Percentiles rank a stretch among this genome's conserved stretches.
Conservation (phyloP, 345 rosid species). For the Acer saccharum region DNA sequence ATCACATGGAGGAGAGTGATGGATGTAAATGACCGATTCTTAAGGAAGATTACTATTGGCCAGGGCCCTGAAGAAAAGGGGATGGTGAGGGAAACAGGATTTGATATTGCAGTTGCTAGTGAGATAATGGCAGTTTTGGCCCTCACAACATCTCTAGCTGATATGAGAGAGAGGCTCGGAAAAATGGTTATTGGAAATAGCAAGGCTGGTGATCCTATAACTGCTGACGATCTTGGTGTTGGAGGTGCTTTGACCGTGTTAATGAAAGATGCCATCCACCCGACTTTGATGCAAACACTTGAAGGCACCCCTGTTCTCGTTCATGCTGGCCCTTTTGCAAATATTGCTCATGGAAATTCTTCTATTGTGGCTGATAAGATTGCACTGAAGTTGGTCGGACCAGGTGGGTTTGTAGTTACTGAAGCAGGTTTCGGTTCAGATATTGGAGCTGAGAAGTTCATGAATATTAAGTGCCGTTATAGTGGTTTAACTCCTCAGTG, state of each 20-base stretch:
- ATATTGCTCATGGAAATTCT: conserved; percentile 98
- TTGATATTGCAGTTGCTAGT: conserved; percentile 97
- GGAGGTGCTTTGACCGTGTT: conserved; percentile 97
- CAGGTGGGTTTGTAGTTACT: conserved; percentile 95
- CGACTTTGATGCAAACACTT: conserved; percentile 97
- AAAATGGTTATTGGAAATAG: conserved; percentile 97
- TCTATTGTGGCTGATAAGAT: conserved; percentile 97
- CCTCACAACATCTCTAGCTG: conserved; percentile 87
- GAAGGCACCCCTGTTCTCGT: conserved; percentile 99
- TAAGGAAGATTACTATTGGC: conserved; percentile 87
- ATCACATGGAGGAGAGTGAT: conserved; percentile 99
- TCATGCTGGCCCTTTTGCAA: conserved; percentile 99
- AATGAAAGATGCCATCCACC: conserved; percentile 97
- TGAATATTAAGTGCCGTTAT: conserved; percentile 93
- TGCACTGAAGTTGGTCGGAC: conserved; percentile 91
- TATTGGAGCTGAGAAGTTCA: conserved; percentile 95
- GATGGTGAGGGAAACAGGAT: conserved; percentile 95
- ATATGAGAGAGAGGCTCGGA: conserved; percentile 98
- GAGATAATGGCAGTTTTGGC: conserved; percentile 99
- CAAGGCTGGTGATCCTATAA: conserved; percentile 87
- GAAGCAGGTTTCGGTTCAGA: conserved; percentile 99
- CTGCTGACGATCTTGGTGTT: conserved; percentile 98
- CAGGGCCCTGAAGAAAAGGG: conserved; percentile 99
- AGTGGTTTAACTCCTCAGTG: conserved; percentile 91
- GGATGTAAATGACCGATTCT: conserved; percentile 95